Conservation (phyloP, 2,329 filamentous ascomycete species). For the Aspergillus phoenicis region DNA sequence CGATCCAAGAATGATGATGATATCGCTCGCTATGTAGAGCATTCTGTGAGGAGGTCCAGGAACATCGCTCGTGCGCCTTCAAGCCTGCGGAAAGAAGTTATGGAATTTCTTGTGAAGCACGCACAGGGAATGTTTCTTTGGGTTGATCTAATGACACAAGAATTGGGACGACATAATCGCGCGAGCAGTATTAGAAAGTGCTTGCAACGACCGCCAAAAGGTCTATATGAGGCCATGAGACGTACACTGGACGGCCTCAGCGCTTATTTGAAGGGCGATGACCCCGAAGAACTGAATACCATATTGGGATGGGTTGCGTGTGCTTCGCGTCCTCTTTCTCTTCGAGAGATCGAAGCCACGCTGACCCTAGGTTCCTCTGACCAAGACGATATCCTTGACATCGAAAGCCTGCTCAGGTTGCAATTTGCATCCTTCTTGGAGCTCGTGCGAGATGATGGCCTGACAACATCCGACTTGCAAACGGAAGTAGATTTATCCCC, state of each 20-base stretch:
- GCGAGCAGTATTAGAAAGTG: neutral
- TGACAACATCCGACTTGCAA: neutral
- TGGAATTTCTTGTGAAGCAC: neutral
- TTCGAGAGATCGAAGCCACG: neutral
- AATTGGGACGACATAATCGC: neutral
- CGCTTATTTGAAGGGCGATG: neutral
- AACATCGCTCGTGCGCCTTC: neutral
- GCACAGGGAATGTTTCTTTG: slow-evolving; percentile 5
- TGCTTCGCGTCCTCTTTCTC: neutral
- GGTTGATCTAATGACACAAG: neutral
- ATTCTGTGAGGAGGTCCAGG: neutral
- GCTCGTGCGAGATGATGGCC: neutral
- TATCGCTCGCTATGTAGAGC: neutral
- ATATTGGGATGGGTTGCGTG: neutral
- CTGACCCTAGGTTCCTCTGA: neutral
- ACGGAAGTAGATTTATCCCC: neutral
- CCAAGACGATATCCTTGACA: neutral
- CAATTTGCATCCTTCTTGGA: slow-evolving; percentile 1
- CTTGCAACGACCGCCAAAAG: neutral
- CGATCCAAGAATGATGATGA: neutral
- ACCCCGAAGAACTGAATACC: neutral
- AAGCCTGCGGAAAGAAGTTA: neutral
- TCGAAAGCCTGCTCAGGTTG: neutral
- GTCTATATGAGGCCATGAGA: neutral
- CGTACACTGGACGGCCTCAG: neutral